Percentiles rank a stretch among this genome's conserved stretches.
These are phyloP conservation scores for Raphanus hybrid DNA, from an alignment of 441 rosid species.

Conservation along the genomic window DNA sequence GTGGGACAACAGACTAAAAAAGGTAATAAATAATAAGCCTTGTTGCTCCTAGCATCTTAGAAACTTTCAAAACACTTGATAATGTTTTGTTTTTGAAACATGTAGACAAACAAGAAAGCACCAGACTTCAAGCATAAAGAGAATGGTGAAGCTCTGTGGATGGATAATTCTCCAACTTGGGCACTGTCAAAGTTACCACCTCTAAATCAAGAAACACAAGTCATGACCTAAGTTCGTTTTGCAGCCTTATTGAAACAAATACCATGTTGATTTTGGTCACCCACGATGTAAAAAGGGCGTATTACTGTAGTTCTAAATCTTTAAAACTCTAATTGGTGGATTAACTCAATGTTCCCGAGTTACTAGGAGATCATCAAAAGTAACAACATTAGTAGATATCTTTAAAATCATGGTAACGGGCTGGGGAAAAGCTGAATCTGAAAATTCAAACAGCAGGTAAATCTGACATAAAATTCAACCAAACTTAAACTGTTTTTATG, in stretches of 20 bases:
- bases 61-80: background rate
- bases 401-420: too few species aligned
- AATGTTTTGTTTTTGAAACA: background rate
- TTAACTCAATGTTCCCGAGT: background rate
- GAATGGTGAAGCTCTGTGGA: slow-evolving; percentile 63
- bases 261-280: background rate
- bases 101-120: slow-evolving; percentile 47
- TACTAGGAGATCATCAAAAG: background rate
- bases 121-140: slow-evolving; percentile 76
- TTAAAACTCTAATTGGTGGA: background rate
- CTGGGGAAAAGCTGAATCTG: too few species aligned
- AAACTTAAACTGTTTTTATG: too few species aligned
- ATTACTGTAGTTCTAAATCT: background rate
- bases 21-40: too few species aligned
- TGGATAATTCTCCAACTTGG: slow-evolving; percentile 57
- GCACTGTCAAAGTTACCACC: slow-evolving; percentile 56
- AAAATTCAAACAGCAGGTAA: too few species aligned
- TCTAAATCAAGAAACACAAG: slow-evolving; percentile 21
- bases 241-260: background rate
- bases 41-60: too few species aligned
- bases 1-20: slow-evolving; percentile 6
- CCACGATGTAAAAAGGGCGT: slow-evolving; percentile 2
- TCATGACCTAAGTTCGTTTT: slow-evolving; percentile 30
- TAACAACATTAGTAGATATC: background rate
- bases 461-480: too few species aligned